phyloP scores from a whole-genome alignment of 345 rosid species.

The Aquilaria malaccensis region DNA sequence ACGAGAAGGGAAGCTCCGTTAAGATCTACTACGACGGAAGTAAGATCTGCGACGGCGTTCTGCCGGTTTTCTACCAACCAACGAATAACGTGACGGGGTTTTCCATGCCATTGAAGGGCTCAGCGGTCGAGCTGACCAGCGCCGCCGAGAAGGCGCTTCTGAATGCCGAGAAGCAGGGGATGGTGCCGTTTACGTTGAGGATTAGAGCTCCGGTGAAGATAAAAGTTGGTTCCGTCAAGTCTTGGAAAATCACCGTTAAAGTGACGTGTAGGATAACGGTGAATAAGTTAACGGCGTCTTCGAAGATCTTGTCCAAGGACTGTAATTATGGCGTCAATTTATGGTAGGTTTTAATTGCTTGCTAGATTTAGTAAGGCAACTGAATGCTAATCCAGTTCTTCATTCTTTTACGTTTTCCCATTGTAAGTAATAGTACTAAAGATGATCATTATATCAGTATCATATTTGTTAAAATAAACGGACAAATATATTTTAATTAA shows the following conservation, averaged over 20 bases:
- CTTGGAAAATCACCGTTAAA: constrained; percentile 66
- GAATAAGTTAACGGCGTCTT: constrained; percentile 50
- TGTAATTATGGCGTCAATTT: constrained; percentile 58
- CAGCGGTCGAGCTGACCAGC: constrained; percentile 35
- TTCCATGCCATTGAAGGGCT: constrained; percentile 34
- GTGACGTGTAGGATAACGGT: constrained; percentile 67
- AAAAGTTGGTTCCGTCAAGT: constrained; percentile 61
- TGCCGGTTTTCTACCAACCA: constrained; percentile 58
- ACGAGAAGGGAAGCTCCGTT: constrained; percentile 41
- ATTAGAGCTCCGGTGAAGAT: constrained; percentile 59
- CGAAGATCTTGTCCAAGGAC: constrained; percentile 38
- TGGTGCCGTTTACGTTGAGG: constrained; percentile 48
- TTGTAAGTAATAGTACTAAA: too few relatives aligned
- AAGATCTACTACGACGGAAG: constrained; percentile 31
- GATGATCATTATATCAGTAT: too few relatives aligned
- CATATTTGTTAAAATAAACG: too few relatives aligned
- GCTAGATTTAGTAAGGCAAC: too few relatives aligned
- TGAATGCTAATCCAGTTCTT: too few relatives aligned
- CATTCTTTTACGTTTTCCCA: too few relatives aligned
- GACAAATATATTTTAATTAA: too few relatives aligned
- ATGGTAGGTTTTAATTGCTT: constrained; percentile 25
- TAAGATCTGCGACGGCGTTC: constrained; percentile 33
- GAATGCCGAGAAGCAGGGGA: constrained; percentile 18
- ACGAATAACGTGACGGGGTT: constrained; percentile 52
- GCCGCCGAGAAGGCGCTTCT: constrained; percentile 21